These are phyloP conservation scores for Platismatia glauca DNA, from an alignment of 495 filamentous ascomycete species.

Conservation along the genomic window DNA sequence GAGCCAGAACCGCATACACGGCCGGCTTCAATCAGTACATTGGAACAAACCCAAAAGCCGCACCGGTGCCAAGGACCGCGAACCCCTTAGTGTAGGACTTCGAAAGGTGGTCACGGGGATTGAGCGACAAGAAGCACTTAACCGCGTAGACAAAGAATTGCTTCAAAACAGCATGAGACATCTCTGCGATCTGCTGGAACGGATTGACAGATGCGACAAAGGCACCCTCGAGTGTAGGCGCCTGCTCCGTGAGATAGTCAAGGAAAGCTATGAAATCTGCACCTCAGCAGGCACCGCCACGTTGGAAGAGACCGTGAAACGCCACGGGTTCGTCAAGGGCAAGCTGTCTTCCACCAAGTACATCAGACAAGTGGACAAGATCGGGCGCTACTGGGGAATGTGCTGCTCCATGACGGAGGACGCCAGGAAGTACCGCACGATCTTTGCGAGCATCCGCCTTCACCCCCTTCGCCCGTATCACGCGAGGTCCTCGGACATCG, in stretches of 20 bases:
- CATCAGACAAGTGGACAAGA: constrained; percentile 18
- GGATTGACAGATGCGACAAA: no score
- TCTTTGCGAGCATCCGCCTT: neutral
- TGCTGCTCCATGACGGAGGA: constrained; percentile 16
- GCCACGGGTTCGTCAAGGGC: neutral
- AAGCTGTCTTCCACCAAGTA: neutral
- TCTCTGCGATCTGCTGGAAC: neutral
- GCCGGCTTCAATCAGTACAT: constrained; percentile 14
- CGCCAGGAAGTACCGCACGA: constrained; percentile 8
- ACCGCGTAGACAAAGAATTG: no score
- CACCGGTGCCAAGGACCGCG: no score
- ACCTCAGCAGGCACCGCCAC: neutral
- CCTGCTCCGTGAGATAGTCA: no score
- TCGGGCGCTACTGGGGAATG: constrained; percentile 23
- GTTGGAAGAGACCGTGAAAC: neutral
- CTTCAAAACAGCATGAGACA: neutral
- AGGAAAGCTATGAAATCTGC: constrained; percentile 15
- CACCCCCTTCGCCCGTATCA: neutral
- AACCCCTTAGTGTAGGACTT: constrained; percentile 12
- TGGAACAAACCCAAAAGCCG: constrained; percentile 7
- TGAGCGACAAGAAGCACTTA: neutral
- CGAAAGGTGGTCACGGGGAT: neutral
- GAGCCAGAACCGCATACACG: constrained; percentile 18
- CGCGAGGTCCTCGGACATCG: neutral
- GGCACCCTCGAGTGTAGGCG: no score